Percentiles rank a stretch among this genome's conserved stretches.
Conservation (phyloP, 108 stramenopile genomes). For the Nitzschia palea region DNA sequence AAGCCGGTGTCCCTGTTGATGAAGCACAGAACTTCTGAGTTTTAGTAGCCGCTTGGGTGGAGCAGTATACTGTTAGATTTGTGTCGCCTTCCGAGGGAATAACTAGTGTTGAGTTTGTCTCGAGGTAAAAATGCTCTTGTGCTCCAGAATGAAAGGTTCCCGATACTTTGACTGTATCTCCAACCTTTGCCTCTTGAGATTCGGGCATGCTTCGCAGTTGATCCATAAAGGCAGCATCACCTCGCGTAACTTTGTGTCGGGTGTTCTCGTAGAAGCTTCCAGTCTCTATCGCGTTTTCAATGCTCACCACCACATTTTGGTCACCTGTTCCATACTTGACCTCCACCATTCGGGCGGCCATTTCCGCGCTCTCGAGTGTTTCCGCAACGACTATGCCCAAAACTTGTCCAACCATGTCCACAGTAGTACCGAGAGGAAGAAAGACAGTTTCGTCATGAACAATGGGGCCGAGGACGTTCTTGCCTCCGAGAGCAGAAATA, state of each 20-base stretch:
- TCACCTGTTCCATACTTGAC: slow-evolving; percentile 69
- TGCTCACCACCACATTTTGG: slow-evolving; percentile 67
- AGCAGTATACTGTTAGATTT: slow-evolving; percentile 82
- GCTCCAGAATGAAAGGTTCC: slow-evolving; percentile 82
- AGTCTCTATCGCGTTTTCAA: slow-evolving; percentile 86
- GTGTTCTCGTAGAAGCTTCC: slow-evolving; percentile 72
- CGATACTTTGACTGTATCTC: slow-evolving; percentile 64
- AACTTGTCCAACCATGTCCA: slow-evolving; percentile 77
- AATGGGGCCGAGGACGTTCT: slow-evolving; percentile 82
- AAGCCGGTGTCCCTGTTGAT: slow-evolving; percentile 74
- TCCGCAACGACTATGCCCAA: slow-evolving; percentile 82
- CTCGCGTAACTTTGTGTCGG: slow-evolving; percentile 69
- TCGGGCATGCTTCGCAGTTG: slow-evolving; percentile 21
- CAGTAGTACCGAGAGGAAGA: slow-evolving; percentile 67
- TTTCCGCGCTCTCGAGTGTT: slow-evolving; percentile 77
- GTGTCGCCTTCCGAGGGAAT: slow-evolving; percentile 86
- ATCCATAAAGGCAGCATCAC: slow-evolving; percentile 49
- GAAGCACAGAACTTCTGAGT: slow-evolving; percentile 88
- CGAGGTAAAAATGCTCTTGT: slow-evolving; percentile 96
- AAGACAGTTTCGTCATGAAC: slow-evolving; percentile 82
- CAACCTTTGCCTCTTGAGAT: slow-evolving; percentile 26
- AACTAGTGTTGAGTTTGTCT: slow-evolving; percentile 87
- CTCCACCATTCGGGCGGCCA: slow-evolving; percentile 70
- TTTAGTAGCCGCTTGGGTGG: slow-evolving; percentile 91
- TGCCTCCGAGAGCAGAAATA: slow-evolving; percentile 67